These are phyloP conservation scores for Arthrinium phaeospermum DNA, from an alignment of 2,329 filamentous ascomycete species.

Conservation along the genomic window DNA sequence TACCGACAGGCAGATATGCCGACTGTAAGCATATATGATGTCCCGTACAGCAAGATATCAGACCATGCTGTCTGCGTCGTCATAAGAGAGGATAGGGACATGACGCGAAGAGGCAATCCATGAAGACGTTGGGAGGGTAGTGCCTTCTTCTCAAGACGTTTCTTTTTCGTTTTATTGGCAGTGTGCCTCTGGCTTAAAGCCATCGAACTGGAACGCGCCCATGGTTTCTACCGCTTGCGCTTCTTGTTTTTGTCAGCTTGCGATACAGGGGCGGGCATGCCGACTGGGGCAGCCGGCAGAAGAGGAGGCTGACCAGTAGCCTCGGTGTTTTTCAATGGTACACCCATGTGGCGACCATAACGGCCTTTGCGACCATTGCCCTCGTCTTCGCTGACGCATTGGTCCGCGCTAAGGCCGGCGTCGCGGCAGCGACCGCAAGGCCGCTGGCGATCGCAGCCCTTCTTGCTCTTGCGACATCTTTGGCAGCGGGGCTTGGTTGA, in stretches of 20 bases:
- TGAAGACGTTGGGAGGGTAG: neutral
- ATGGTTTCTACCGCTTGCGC: slow-evolving; percentile 58
- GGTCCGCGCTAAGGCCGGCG: slow-evolving; percentile 89
- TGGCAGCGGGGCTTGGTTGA: slow-evolving; percentile 97
- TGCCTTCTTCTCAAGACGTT: slow-evolving; percentile 6
- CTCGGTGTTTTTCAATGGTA: slow-evolving; percentile 66
- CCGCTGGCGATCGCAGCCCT: slow-evolving; percentile 95
- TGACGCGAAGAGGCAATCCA: neutral
- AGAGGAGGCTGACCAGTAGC: slow-evolving; percentile 41
- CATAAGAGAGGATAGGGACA: neutral
- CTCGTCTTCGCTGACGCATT: slow-evolving; percentile 97
- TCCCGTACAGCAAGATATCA: slow-evolving; percentile 11
- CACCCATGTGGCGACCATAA: slow-evolving; percentile 77
- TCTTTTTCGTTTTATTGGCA: neutral
- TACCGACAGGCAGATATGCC: slow-evolving; percentile 2
- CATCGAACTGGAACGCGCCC: slow-evolving; percentile 9
- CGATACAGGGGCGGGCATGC: slow-evolving; percentile 37
- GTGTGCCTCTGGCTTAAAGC: neutral
- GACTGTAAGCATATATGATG: neutral
- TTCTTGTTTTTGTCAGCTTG: slow-evolving; percentile 63
- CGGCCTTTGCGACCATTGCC: slow-evolving; percentile 96
- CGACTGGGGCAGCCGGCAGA: slow-evolving; percentile 49
- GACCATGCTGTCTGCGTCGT: neutral
- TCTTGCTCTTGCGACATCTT: slow-evolving; percentile 98
- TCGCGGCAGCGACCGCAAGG: slow-evolving; percentile 96